Evolutionary conservation across 306 rosid species (phyloP).

Genomic region (Cicer chorassanicum): DNA sequence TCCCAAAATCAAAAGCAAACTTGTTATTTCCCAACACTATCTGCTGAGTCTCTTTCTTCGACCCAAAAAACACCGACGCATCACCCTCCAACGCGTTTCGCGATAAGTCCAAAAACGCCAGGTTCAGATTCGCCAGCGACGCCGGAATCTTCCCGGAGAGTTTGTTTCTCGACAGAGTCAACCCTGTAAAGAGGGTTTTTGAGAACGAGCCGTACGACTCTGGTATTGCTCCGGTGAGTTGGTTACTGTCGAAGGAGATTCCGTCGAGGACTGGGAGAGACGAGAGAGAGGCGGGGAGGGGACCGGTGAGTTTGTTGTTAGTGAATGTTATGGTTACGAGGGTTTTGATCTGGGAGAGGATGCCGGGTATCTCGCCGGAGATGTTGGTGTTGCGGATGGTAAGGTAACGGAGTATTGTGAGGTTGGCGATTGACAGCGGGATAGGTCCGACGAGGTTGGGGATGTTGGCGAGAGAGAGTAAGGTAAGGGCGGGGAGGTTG

Average conservation of each 20-base stretch:
- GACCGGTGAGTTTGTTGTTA: constrained; percentile 38
- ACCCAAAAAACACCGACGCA: constrained; percentile 45
- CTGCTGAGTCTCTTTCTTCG: constrained; percentile 22
- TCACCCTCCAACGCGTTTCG: constrained; percentile 44
- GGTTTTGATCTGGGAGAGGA: constrained; percentile 38
- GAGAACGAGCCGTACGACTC: constrained; percentile 43
- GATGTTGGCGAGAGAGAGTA: neutral
- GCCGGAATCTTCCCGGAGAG: constrained; percentile 44
- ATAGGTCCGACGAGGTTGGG: constrained; percentile 40
- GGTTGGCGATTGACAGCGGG: neutral
- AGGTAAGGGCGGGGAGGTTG: constrained; percentile 22
- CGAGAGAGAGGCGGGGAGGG: constrained; percentile 28
- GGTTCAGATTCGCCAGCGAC: constrained; percentile 34
- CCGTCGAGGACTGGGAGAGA: constrained; percentile 42
- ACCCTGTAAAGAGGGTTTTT: neutral
- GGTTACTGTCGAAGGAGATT: constrained; percentile 37
- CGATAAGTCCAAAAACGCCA: constrained; percentile 33
- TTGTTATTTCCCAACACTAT: constrained; percentile 23
- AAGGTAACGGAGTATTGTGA: constrained; percentile 20
- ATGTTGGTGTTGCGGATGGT: constrained; percentile 13
- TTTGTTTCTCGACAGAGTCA: constrained; percentile 14
- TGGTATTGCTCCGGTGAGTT: constrained; percentile 39
- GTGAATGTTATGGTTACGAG: constrained; percentile 33
- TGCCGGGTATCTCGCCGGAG: constrained; percentile 37
- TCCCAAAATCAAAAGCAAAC: constrained; percentile 43